Evolutionary conservation across 805 yeast species (phyloP), one percentile per base, ranked within the genome.

Genomic region (Candida bentonensis): DNA sequence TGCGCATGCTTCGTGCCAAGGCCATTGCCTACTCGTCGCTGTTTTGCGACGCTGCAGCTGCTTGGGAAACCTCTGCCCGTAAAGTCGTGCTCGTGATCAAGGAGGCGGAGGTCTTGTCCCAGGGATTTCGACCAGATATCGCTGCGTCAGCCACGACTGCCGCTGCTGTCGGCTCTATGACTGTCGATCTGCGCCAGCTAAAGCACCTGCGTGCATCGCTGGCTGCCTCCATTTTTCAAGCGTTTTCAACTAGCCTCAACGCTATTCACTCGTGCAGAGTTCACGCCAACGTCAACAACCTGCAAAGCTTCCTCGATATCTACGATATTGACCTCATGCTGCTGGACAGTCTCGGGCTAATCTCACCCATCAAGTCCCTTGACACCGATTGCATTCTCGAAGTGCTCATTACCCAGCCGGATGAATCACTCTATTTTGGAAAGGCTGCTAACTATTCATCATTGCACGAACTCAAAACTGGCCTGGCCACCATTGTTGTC

Each of bases 301-400:
- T 70, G 23, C 55, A 60, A 21, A 62, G 64, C 43, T 70, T 64
- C 46, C 62, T 69, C 46, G 67, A 58, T 22, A 59, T 70, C 3
- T 70, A 70, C 50, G 63, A 58, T 15, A 50, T 69, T 3, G 54
- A 60, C 1, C 23, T 58, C 11, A 42, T 56, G 2, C 62, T 60
- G 15, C 40, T 67, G 13, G 52, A 53, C 20, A 17, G n/a, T 30
- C 11, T 30, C 7, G 20, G 20, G 7, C 36, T 30, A 4, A 17
- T 30, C 20, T 30, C 36, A 9, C 36, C 36, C 7, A 9, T 30
- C 17, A 17, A 11, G 5, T 9, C 11, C 17, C 7, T 30, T 17
- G 17, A 30, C 36, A 9, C 17, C 7, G 36, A 9, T 9, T 9
- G n/a, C 20, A 17, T 30, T 15, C 17, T 30, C 17, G 36, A 30